A percentile compares a stretch with the other conserved stretches of the same genome.
Evolutionary conservation across 345 rosid species (phyloP).

Genomic region (Hypericum androsaemum): DNA sequence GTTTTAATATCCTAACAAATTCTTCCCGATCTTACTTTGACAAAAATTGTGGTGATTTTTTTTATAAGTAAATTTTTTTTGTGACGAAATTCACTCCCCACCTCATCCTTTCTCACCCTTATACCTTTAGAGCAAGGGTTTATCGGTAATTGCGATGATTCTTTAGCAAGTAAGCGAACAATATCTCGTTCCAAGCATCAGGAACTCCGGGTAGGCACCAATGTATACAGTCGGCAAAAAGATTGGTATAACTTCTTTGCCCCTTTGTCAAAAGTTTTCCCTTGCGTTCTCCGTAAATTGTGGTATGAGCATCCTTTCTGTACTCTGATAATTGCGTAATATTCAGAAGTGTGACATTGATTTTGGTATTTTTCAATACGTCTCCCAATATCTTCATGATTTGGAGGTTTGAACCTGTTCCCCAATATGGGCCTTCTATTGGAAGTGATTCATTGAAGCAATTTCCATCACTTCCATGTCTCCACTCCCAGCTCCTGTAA

Average conservation of each 20-base stretch:
- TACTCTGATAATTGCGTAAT: slow-evolving; percentile 75
- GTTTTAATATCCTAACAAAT: too few species aligned
- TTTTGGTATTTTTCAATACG: slow-evolving; percentile 31
- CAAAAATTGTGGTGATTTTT: too few species aligned
- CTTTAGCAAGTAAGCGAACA: slow-evolving; percentile 58
- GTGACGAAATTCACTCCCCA: too few species aligned
- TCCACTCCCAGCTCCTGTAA: slow-evolving; percentile 96
- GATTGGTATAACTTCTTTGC: slow-evolving; percentile 53
- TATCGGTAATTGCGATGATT: slow-evolving; percentile 32
- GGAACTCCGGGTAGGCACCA: slow-evolving; percentile 97
- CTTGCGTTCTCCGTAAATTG: slow-evolving; percentile 65
- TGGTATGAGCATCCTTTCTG: slow-evolving; percentile 77
- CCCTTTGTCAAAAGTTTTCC: slow-evolving; percentile 74
- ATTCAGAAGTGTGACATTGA: slow-evolving; percentile 52
- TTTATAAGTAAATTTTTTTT: too few species aligned
- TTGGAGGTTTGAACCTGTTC: slow-evolving; percentile 70
- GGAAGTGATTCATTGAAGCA: slow-evolving; percentile 73
- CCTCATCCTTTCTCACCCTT: too few species aligned
- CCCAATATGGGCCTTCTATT: slow-evolving; percentile 59
- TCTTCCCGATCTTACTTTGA: too few species aligned
- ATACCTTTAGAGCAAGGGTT: too few species aligned
- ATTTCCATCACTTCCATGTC: slow-evolving; percentile 55
- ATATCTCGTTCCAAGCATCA: slow-evolving; percentile 83
- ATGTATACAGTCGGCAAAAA: slow-evolving; percentile 75
- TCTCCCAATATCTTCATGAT: slow-evolving; percentile 58